Conservation (phyloP, 257 asterid genomes). For the Hygrophila difformis region DNA sequence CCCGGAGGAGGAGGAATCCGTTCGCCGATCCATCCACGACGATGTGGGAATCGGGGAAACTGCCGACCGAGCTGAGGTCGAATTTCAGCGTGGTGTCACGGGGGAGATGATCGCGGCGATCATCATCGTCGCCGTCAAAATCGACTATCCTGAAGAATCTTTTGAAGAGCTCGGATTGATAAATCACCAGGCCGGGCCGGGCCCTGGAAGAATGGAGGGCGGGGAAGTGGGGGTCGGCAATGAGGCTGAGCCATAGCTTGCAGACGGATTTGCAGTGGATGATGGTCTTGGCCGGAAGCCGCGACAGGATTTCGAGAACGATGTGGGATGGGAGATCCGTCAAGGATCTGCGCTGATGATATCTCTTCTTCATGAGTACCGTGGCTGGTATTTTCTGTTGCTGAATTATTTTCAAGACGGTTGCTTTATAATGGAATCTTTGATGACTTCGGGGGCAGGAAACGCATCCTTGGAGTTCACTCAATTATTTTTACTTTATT, state of each 20-base stretch:
- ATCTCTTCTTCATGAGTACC: too few relatives aligned
- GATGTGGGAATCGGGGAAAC: slow-evolving; percentile 19
- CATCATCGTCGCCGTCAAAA: too few relatives aligned
- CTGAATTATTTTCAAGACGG: too few relatives aligned
- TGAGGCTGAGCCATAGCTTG: slow-evolving; percentile 26
- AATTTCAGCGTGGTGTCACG: slow-evolving; percentile 11
- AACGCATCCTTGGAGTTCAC: too few relatives aligned
- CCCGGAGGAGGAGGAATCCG: slow-evolving; percentile 29
- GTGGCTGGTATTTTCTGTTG: too few relatives aligned
- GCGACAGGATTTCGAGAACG: slow-evolving; percentile 24
- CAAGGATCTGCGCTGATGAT: slow-evolving; percentile 7
- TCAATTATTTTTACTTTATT: too few relatives aligned
- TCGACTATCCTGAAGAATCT: slow-evolving; percentile 18
- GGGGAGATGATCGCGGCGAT: slow-evolving; percentile 6
- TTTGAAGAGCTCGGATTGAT: slow-evolving; percentile 19
- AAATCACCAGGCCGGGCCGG: slow-evolving; percentile 22
- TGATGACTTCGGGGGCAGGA: too few relatives aligned
- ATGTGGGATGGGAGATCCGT: slow-evolving; percentile 27
- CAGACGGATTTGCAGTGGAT: slow-evolving; percentile 24
- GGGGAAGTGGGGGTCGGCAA: slow-evolving; percentile 22
- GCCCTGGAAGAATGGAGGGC: slow-evolving; percentile 23
- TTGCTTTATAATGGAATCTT: too few relatives aligned
- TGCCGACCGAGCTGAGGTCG: slow-evolving; percentile 8
- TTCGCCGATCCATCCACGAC: slow-evolving; percentile 28
- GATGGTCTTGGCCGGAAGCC: slow-evolving; percentile 28